A percentile compares a stretch with the other conserved stretches of the same genome.
phyloP scores from a whole-genome alignment of 306 rosid genomes.

The Rubus idaeus region DNA sequence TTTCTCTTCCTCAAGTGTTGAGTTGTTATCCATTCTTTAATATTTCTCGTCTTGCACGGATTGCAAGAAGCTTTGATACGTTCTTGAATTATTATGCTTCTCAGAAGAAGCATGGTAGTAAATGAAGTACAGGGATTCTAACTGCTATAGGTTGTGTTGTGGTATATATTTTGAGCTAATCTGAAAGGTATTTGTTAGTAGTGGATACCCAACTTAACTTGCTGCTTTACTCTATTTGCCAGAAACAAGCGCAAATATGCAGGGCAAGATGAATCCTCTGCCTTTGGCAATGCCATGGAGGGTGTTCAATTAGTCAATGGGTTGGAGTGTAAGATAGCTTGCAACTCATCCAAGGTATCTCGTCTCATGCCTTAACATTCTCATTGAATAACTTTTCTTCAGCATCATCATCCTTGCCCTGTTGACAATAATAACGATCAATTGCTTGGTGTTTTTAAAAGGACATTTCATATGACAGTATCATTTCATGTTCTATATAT shows the following conservation, averaged over 20 bases:
- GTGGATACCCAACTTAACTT: background rate
- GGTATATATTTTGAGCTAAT: background rate
- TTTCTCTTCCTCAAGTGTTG: background rate
- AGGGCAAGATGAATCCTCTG: conserved; percentile 64
- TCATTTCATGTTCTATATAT: background rate
- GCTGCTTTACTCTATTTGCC: conserved; percentile 27
- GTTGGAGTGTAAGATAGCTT: conserved; percentile 94
- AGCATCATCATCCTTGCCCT: background rate
- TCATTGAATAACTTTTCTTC: background rate
- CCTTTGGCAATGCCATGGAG: conserved; percentile 62
- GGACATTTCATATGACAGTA: background rate
- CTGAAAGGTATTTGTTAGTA: background rate
- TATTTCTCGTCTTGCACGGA: background rate
- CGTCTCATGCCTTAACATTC: conserved; percentile 18
- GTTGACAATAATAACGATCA: background rate
- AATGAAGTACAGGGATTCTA: background rate
- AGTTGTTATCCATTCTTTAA: background rate
- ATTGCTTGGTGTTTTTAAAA: background rate
- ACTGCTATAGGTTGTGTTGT: background rate
- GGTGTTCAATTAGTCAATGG: conserved; percentile 75
- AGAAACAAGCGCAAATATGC: conserved; percentile 69
- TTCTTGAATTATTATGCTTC: background rate
- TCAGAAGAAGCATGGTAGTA: background rate
- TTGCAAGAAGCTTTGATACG: background rate
- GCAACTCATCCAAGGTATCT: conserved; percentile 87